Percentiles rank a stretch among this genome's conserved stretches.
Evolutionary conservation across 345 rosid genomes (phyloP).

Genomic region (Aegle marmelos): DNA sequence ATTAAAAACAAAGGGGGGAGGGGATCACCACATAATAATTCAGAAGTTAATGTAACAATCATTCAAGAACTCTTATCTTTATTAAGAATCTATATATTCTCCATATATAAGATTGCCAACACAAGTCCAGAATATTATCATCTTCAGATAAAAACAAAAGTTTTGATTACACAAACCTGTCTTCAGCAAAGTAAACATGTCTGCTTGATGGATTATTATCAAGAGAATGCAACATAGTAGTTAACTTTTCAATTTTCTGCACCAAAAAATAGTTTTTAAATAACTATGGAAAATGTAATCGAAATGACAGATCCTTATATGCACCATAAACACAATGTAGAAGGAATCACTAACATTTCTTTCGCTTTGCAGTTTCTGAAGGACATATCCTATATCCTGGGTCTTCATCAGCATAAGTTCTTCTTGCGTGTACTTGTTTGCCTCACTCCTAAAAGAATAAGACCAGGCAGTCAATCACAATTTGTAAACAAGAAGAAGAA

Average conservation of each 20-base stretch:
- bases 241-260: slow-evolving; percentile 84
- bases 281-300: neutral
- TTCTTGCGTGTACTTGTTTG: slow-evolving; percentile 69
- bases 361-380: slow-evolving; percentile 83
- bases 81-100: neutral
- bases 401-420: slow-evolving; percentile 91
- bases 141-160: neutral
- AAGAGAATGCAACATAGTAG: slow-evolving; percentile 63
- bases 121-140: neutral
- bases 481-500: neutral
- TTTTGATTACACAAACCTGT: slow-evolving; percentile 47
- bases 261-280: slow-evolving; percentile 11
- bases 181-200: slow-evolving; percentile 78
- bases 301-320: neutral
- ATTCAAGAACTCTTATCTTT: neutral
- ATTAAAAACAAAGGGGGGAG: neutral
- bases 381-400: slow-evolving; percentile 82
- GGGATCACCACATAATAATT: neutral
- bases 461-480: neutral
- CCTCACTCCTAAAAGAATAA: slow-evolving; percentile 47
- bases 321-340: neutral
- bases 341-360: slow-evolving; percentile 41
- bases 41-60: neutral
- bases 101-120: neutral
- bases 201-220: slow-evolving; percentile 43